phyloP scores from a whole-genome alignment of 352 stramenopile genomes.

The Elongisporangium undulatum region DNA sequence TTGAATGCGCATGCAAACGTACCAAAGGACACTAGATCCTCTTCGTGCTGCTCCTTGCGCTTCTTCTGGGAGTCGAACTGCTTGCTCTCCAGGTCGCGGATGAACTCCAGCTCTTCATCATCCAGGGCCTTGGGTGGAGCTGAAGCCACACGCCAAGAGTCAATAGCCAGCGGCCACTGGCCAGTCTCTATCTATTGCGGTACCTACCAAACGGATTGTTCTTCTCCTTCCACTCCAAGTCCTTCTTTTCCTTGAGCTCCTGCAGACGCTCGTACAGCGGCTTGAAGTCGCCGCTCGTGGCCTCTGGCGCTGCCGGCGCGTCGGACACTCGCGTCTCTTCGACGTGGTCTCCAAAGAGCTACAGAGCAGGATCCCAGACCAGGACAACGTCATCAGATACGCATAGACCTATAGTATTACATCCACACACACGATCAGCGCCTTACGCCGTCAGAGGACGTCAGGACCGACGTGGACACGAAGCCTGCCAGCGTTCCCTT shows the following conservation, averaged over 20 bases:
- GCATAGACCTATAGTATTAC: background rate
- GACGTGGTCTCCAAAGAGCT: constrained; percentile 87
- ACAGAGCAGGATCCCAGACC: background rate
- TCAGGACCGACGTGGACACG: constrained; percentile 79
- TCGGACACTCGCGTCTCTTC: constrained; percentile 80
- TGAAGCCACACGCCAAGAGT: constrained; percentile 10
- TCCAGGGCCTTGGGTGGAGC: constrained; percentile 82
- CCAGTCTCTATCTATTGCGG: background rate
- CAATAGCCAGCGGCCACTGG: background rate
- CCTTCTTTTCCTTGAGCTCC: constrained; percentile 70
- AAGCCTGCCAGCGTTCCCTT: constrained; percentile 57
- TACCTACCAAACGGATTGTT: constrained; percentile 81
- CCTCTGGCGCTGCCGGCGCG: constrained; percentile 33
- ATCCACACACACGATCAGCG: background rate
- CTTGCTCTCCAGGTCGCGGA: constrained; percentile 60
- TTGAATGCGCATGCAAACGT: constrained; percentile 12
- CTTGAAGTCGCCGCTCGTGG: constrained; percentile 43
- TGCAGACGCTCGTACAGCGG: constrained; percentile 81
- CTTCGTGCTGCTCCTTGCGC: constrained; percentile 61
- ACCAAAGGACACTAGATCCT: constrained; percentile 73
- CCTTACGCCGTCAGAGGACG: constrained; percentile 78
- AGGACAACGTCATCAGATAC: constrained; percentile 1
- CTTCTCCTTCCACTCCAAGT: constrained; percentile 88
- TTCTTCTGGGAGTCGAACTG: constrained; percentile 42
- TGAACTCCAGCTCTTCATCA: constrained; percentile 83